These are phyloP conservation scores for Hyphopichia fennica DNA, from an alignment of 1,139 yeast genomes.

Conservation along the genomic window DNA sequence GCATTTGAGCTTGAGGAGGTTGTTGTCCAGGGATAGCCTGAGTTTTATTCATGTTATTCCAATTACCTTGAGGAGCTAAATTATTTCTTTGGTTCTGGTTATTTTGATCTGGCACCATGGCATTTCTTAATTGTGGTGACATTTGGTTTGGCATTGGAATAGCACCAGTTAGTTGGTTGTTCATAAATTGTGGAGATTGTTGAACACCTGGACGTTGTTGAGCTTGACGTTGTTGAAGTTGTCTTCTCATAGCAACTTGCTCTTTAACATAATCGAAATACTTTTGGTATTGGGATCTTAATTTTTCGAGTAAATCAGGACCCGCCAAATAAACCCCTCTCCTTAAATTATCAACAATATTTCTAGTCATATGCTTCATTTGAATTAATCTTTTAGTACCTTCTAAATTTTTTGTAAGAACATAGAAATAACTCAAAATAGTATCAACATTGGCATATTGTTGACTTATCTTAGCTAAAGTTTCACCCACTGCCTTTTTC, in stretches of 20 bases:
- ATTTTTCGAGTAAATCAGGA: slow-evolving; percentile 68
- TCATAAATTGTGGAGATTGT: slow-evolving; percentile 6
- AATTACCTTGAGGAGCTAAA: not conserved
- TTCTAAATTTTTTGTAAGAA: slow-evolving; percentile 69
- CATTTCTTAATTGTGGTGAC: slow-evolving; percentile 8
- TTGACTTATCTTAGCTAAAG: slow-evolving; percentile 58
- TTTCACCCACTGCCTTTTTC: slow-evolving; percentile 59
- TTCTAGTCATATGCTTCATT: slow-evolving; percentile 75
- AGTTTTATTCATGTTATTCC: not conserved
- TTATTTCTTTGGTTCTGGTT: not conserved
- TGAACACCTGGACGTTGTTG: slow-evolving; percentile 6
- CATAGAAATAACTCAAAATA: slow-evolving; percentile 73
- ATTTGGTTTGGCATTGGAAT: slow-evolving; percentile 9
- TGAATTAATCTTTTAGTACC: slow-evolving; percentile 77
- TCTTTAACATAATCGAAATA: slow-evolving; percentile 72
- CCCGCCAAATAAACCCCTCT: slow-evolving; percentile 64
- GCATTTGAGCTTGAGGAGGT: slow-evolving; percentile 8
- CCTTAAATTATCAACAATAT: slow-evolving; percentile 67
- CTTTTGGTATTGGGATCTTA: slow-evolving; percentile 69
- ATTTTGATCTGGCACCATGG: slow-evolving; percentile 1
- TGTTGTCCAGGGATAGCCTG: slow-evolving; percentile 8
- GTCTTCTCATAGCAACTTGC: slow-evolving; percentile 38
- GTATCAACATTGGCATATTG: slow-evolving; percentile 71
- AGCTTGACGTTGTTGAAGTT: slow-evolving; percentile 27
- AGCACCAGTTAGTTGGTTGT: slow-evolving; percentile 6